These are phyloP conservation scores for Smallanthus sonchifolius DNA, from an alignment of 129 eudicot genomes.

Conservation along the genomic window DNA sequence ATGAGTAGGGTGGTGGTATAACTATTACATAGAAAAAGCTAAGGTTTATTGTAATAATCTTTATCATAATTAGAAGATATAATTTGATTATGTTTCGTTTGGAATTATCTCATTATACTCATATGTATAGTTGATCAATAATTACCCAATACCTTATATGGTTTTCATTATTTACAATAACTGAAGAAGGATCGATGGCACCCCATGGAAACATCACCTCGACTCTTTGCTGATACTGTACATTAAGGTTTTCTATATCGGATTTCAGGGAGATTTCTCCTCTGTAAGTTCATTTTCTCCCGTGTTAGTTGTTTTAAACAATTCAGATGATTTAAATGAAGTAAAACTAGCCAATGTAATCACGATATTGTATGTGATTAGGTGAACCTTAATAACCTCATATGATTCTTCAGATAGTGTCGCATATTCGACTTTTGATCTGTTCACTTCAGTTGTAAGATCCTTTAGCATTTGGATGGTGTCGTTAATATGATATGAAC, in stretches of 20 bases:
- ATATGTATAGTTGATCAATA: too few species aligned
- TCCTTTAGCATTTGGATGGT: constrained; percentile 50
- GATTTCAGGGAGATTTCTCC: constrained; percentile 56
- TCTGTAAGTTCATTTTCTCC: constrained; percentile 61
- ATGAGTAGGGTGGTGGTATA: constrained; percentile 31
- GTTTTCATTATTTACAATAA: too few species aligned
- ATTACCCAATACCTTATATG: too few species aligned
- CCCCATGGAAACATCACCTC: constrained; percentile 48
- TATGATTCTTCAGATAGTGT: constrained; percentile 48
- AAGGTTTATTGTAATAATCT: too few species aligned
- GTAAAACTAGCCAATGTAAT: neutral
- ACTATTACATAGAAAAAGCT: constrained; percentile 8
- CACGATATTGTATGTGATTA: neutral
- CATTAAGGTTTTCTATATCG: constrained; percentile 45
- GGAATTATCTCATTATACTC: too few species aligned
- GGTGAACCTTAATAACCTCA: constrained; percentile 37
- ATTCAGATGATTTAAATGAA: neutral
- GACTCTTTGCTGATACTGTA: constrained; percentile 45
- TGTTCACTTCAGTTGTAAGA: constrained; percentile 48
- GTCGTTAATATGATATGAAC: constrained; percentile 3
- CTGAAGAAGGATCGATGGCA: constrained; percentile 39
- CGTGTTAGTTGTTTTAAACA: constrained; percentile 40
- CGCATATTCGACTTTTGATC: constrained; percentile 43
- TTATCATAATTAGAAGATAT: too few species aligned
- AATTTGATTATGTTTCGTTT: too few species aligned